A percentile compares a stretch with the other conserved stretches of the same genome.
Conservation (phyloP, 441 rosid genomes). For the Pelargonium australe region DNA sequence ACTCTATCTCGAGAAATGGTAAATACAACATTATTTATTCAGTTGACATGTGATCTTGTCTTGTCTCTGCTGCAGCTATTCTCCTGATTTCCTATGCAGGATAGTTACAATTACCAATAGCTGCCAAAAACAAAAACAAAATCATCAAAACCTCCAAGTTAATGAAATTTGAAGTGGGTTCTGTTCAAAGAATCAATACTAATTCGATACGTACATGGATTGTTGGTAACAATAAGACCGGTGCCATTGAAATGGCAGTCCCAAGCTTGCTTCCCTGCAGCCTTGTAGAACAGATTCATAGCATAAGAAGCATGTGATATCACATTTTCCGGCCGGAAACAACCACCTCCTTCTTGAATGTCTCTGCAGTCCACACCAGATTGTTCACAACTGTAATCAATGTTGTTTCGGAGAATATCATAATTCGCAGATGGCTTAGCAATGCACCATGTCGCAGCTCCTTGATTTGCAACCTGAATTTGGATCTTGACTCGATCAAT, state of each 20-base stretch:
- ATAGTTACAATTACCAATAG: background rate
- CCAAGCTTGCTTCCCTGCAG: conserved; percentile 30
- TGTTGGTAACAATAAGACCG: conserved; percentile 23
- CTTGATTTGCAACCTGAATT: conserved; percentile 6
- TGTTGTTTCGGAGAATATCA: conserved; percentile 18
- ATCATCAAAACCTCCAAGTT: no score
- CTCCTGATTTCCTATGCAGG: background rate
- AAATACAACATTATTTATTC: background rate
- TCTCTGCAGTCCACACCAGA: conserved; percentile 27
- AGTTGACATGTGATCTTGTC: conserved; percentile 3
- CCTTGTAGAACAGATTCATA: conserved; percentile 35
- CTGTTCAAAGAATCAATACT: no score
- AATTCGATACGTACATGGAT: conserved; percentile 25
- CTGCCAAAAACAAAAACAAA: background rate
- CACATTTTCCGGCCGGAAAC: conserved; percentile 22
- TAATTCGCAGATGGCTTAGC: conserved; percentile 26
- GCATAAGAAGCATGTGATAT: conserved; percentile 32
- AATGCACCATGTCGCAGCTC: conserved; percentile 27
- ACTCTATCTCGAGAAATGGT: no score
- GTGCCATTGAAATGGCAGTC: conserved; percentile 31
- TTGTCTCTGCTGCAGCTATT: background rate
- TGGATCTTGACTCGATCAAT: no score
- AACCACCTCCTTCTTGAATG: conserved; percentile 33
- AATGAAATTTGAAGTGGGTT: no score
- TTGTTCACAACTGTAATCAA: conserved; percentile 27